A percentile compares a stretch with the other conserved stretches of the same genome.
These are phyloP conservation scores for Mortierella polycephala DNA, from an alignment of 371 early-diverging fungal species.

Conservation along the genomic window DNA sequence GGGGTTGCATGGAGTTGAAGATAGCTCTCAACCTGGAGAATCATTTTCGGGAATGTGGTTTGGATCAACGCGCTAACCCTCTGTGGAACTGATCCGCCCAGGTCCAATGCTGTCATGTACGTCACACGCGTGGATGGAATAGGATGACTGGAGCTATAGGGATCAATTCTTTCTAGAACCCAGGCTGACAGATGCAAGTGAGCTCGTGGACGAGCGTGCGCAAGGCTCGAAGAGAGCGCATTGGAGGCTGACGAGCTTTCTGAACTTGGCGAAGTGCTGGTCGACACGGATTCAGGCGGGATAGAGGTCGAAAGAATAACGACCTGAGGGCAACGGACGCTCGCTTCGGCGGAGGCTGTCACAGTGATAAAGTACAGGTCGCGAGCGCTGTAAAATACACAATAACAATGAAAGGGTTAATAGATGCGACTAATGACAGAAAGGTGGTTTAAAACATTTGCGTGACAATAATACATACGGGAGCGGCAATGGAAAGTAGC, in stretches of 20 bases:
- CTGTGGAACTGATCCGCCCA: slow-evolving; percentile 63
- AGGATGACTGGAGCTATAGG: slow-evolving; percentile 69
- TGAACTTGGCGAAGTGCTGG: slow-evolving; percentile 15
- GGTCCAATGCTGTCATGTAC: slow-evolving; percentile 61
- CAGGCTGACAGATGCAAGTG: slow-evolving; percentile 64
- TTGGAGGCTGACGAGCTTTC: slow-evolving; percentile 57
- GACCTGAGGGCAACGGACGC: slow-evolving; percentile 54
- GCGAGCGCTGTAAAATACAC: slow-evolving; percentile 29
- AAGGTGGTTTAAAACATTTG: not conserved
- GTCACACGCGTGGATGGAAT: slow-evolving; percentile 69
- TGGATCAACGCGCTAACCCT: slow-evolving; percentile 64
- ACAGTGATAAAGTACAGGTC: slow-evolving; percentile 49
- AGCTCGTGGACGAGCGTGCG: slow-evolving; percentile 56
- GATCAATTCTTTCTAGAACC: slow-evolving; percentile 68
- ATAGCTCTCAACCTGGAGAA: slow-evolving; percentile 59
- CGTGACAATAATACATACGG: slow-evolving; percentile 54
- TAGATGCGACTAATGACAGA: not conserved
- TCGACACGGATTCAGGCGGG: slow-evolving; percentile 12
- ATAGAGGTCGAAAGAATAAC: slow-evolving; percentile 51
- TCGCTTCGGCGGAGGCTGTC: slow-evolving; percentile 46
- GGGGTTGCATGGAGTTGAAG: slow-evolving; percentile 65
- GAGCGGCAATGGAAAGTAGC: slow-evolving; percentile 61
- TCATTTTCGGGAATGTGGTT: slow-evolving; percentile 58
- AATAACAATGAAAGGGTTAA: not conserved
- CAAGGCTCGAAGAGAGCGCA: slow-evolving; percentile 53